These are phyloP conservation scores for Trametes sanguinea DNA, from an alignment of 768 basidiomycete genomes.

Conservation along the genomic window DNA sequence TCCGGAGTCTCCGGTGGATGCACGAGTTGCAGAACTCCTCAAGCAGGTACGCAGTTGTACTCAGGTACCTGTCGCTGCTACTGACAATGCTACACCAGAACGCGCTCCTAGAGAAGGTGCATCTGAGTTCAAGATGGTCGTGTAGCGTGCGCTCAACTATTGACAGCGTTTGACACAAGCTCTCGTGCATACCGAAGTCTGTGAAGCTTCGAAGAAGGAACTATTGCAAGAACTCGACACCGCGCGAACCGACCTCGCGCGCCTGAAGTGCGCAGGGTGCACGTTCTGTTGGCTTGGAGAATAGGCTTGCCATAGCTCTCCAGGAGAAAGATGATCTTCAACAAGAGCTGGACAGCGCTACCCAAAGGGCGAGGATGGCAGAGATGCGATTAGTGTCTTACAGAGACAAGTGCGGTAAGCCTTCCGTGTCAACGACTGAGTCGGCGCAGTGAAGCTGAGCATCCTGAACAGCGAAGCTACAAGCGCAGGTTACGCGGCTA, in stretches of 20 bases:
- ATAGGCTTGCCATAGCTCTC: conserved; percentile 59
- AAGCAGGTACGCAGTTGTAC: conserved; percentile 25
- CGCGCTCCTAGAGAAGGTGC: conserved; percentile 32
- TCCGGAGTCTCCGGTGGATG: conserved; percentile 28
- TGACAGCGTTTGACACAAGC: conserved; percentile 75
- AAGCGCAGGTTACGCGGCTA: conserved; percentile 63
- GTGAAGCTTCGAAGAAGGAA: conserved; percentile 76
- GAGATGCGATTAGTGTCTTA: conserved; percentile 66
- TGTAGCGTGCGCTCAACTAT: conserved; percentile 16
- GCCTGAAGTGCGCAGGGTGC: conserved; percentile 70
- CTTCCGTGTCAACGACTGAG: too few species aligned
- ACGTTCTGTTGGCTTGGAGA: conserved; percentile 70
- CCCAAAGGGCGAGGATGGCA: conserved; percentile 64
- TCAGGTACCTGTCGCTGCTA: not conserved
- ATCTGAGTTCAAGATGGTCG: conserved; percentile 29
- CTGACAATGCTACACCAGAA: conserved; percentile 23
- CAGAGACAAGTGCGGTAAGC: conserved; percentile 65
- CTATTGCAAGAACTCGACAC: conserved; percentile 76
- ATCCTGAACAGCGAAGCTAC: conserved; percentile 58
- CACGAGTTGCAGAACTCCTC: conserved; percentile 30
- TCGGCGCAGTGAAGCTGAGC: not conserved
- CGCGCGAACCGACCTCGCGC: conserved; percentile 63
- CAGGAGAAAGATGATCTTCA: conserved; percentile 83
- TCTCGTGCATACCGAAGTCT: conserved; percentile 77
- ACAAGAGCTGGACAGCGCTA: conserved; percentile 77